Base-by-base conservation (phyloP, 202 grass and related monocot species). In the Miscanthus sacchariflorus region DNA sequence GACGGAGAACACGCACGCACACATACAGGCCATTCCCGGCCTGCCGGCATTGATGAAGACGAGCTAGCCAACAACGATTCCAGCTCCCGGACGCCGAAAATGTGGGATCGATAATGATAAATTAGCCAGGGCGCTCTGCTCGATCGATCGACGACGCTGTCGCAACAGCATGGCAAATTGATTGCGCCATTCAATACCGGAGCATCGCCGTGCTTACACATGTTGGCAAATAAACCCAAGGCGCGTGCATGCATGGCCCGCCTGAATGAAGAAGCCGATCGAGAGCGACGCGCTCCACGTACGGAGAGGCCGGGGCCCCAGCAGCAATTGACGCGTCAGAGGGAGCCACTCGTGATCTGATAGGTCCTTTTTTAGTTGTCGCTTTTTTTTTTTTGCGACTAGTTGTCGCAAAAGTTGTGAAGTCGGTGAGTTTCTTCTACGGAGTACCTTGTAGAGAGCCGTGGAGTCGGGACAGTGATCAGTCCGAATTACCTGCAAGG, bases 111-210 rank as follows among this genome's bases (percentile, higher is more conserved):
- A 80, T 80, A 17, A 52, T 70, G 80, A 82, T 45, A 71, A 52
- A 50, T 81, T 36, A 33, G 79, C 21, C 10, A 63, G 56, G 56
- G 43, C 18, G 12, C 65, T 9, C 7, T 23, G n/a, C 10, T 5
- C 61, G 61, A 65, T 65, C 56, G 50, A 23, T 23, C 17, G 15
- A 4, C 61, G 61, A 25, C 52, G 76, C 76, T 78, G 76, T 78
- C 35, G 76, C 76, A 78, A 42, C 77, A 79, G 77, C 77, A 64
- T 79, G 77, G 45, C 64, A 70, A 56, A 82, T 82, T 71, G 28
- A 82, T 82, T 70, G 80, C 67, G 24, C 43, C 79, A 70, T 52
- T 81, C 44, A 81, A 52, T 81, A 81, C 74, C 14, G 74, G 70
- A n/a, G 48, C 76, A 21, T 13, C 65, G 43, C 68, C 65, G 43